Percentiles rank a stretch among this genome's conserved stretches.
Evolutionary conservation across 441 rosid genomes (phyloP).

Genomic region (Adansonia gregorii): DNA sequence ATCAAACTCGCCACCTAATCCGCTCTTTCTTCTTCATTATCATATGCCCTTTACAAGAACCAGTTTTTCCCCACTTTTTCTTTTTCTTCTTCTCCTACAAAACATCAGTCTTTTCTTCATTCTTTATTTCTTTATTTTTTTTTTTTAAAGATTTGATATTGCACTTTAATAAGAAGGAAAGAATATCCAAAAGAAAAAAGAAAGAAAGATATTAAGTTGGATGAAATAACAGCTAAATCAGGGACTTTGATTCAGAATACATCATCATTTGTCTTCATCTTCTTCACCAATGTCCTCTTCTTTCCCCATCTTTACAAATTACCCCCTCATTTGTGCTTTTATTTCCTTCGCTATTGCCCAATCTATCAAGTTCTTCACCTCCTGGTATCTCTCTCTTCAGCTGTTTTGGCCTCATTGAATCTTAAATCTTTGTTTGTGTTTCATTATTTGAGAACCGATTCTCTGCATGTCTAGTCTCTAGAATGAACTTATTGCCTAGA

Average conservation of each 20-base stretch:
- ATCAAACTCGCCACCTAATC: constrained; percentile 23
- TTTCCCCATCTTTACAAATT: constrained; percentile 49
- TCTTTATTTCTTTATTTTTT: neutral
- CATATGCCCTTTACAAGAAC: neutral
- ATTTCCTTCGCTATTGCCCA: constrained; percentile 70
- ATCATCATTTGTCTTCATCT: constrained; percentile 32
- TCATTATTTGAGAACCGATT: neutral
- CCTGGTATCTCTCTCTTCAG: constrained; percentile 49
- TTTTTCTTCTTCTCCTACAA: neutral
- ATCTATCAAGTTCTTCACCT: constrained; percentile 64
- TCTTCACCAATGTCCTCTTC: constrained; percentile 47
- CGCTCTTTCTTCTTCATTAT: constrained; percentile 20
- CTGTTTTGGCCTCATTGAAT: constrained; percentile 4
- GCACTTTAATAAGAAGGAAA: neutral
- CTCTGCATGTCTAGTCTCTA: neutral
- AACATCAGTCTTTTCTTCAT: neutral
- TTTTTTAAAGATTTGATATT: neutral
- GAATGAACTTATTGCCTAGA: neutral
- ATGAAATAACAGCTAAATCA: constrained; percentile 34
- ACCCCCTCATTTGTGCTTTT: constrained; percentile 69
- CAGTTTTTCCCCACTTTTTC: neutral
- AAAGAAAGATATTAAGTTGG: constrained; percentile 26
- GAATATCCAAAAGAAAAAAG: neutral
- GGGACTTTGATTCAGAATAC: constrained; percentile 16
- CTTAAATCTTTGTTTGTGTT: constrained; percentile 19